phyloP scores from a whole-genome alignment of 148 eudicot genomes.

The Fagopyrum esculentum region DNA sequence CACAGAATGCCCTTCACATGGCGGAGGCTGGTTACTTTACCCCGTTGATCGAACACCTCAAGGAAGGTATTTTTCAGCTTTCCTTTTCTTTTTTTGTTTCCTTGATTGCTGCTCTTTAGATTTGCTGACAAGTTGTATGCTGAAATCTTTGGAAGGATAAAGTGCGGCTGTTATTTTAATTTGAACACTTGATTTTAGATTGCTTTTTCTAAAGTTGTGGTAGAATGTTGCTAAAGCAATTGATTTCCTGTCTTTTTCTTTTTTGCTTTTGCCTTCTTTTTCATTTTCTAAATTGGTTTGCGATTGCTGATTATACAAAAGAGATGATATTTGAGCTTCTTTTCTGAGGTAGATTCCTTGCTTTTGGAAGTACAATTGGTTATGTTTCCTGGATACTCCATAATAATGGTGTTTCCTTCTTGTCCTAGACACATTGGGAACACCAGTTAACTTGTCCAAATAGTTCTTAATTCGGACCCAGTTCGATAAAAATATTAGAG shows the following conservation, averaged over 20 bases:
- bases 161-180: slow-evolving; percentile 4
- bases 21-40: slow-evolving; percentile 90
- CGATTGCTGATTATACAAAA: neutral
- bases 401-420: neutral
- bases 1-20: slow-evolving; percentile 95
- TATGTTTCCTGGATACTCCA: neutral
- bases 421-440: neutral
- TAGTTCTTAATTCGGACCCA: too few relatives aligned
- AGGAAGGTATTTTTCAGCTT: slow-evolving; percentile 47
- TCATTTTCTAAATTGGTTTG: neutral
- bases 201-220: slow-evolving; percentile 10
- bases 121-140: neutral
- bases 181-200: slow-evolving; percentile 3
- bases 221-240: slow-evolving; percentile 11
- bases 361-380: slow-evolving; percentile 5
- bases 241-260: slow-evolving; percentile 6
- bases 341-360: slow-evolving; percentile 1
- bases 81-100: neutral
- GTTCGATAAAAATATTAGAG: too few relatives aligned
- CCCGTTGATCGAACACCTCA: slow-evolving; percentile 69
- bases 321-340: neutral
- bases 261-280: slow-evolving; percentile 4
- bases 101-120: neutral
- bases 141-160: neutral
- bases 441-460: neutral